A percentile compares a stretch with the other conserved stretches of the same genome.
phyloP scores from a whole-genome alignment of 192 early-diverging fungal genomes.

The Lobosporangium transversale region DNA sequence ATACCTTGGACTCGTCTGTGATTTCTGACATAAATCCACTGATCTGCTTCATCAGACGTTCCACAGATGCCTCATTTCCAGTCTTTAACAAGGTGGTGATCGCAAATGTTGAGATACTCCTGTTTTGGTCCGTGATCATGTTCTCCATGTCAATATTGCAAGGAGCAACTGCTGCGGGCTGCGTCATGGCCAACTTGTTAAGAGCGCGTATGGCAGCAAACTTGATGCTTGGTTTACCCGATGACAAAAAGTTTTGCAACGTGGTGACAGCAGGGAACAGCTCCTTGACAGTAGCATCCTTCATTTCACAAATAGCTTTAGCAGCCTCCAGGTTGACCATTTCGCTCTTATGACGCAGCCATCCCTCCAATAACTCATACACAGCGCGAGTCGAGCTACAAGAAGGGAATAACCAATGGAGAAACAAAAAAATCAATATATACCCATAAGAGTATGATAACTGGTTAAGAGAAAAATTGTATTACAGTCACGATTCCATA shows the following conservation, averaged over 20 bases:
- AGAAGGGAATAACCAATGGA: neutral
- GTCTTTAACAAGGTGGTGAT: slow-evolving; percentile 99
- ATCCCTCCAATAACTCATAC: slow-evolving; percentile 88
- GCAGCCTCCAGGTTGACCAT: slow-evolving; percentile 99
- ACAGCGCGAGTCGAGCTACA: slow-evolving; percentile 69
- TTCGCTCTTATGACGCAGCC: slow-evolving; percentile 94
- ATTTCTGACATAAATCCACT: slow-evolving; percentile 98
- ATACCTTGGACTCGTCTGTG: slow-evolving; percentile 98
- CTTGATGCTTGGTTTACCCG: slow-evolving; percentile 90
- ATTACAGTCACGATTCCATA: slow-evolving; percentile 24
- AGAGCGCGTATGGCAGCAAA: slow-evolving; percentile 98
- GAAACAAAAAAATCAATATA: neutral
- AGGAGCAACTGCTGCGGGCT: slow-evolving; percentile 88
- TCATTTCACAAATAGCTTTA: slow-evolving; percentile 93
- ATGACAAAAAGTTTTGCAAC: slow-evolving; percentile 92
- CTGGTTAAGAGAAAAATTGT: neutral
- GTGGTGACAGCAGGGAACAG: slow-evolving; percentile 93
- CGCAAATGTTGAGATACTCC: slow-evolving; percentile 97
- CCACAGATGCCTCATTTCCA: slow-evolving; percentile 96
- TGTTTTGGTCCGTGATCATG: slow-evolving; percentile 95
- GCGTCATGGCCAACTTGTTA: slow-evolving; percentile 90
- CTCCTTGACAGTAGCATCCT: slow-evolving; percentile 83
- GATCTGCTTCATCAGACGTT: slow-evolving; percentile 99
- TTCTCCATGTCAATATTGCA: slow-evolving; percentile 99
- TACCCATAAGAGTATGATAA: neutral